Base-by-base conservation (phyloP, 2,329 filamentous ascomycete species). In the Aspergillus sp. region DNA sequence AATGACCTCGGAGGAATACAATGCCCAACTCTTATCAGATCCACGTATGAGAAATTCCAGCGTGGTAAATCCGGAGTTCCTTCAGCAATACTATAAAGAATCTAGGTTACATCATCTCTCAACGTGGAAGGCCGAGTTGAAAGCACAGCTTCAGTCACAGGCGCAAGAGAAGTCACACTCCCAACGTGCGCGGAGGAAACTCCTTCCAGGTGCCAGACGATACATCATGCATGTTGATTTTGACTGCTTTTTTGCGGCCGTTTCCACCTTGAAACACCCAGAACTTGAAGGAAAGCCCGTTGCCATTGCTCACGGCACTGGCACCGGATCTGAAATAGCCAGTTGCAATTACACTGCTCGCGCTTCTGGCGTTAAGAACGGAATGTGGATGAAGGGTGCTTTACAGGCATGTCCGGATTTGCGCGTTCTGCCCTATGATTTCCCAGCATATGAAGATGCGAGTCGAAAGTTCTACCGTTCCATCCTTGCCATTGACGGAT, bases 331-430 rank as follows among this genome's bases (percentile, higher is more conserved):
- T 0, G 95, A 99, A 70, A 98, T 99, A 68, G 95, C 95, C 21
- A 97, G 93, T 63, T 99, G 95, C 76, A 99, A 99, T 68, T 99
- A 99, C 70, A 87, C 89, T 19, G 95, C 96, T 6, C 86, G 95
- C 39, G 82, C 85, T 33, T 95, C 88, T 66, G 93, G 93, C 1
- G 82, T 99, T 55, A 96, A 93, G 70, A 99, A 99, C 66, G 96
- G 96, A 39, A 99, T 98, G 95, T 99, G 96, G 95, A 98, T 99
- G 93, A 96, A 93, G 71, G 83, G 84, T 35, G 95, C 95, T 0
- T 81, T 89, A 58, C 88, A 95, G 64, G 74, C 95, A 17, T 99
- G 92, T 69, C 88, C 93, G 0, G 86, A 91, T 21, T 79, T 99
- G 17, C 92, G 96, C 65, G 87, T 98, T 2, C 72, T 99, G n/a